Evolutionary conservation across 1,284 basidiomycete genomes (phyloP).

Genomic region (Phylloboletellus chloephorus): DNA sequence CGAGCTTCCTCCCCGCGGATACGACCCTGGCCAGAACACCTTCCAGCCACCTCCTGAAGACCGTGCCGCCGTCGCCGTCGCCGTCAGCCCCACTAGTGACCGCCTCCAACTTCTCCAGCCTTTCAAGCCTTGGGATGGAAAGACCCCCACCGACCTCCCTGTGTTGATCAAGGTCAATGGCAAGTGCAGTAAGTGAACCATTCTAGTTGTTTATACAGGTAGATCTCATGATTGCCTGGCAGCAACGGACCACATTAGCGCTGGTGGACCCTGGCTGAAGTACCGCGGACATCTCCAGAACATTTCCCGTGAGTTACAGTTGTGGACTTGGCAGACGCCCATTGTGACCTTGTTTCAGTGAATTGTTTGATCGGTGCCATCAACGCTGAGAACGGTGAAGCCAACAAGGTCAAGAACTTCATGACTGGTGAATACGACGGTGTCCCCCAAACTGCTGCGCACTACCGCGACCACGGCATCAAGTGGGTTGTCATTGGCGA

Average conservation of each 20-base stretch:
- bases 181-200: conserved; percentile 80
- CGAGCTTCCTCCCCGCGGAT: conserved; percentile 92
- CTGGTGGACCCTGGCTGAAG: conserved; percentile 98
- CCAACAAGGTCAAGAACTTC: conserved; percentile 94
- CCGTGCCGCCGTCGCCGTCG: conserved; percentile 79
- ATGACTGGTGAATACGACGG: conserved; percentile 81
- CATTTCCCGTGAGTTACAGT: conserved; percentile 74
- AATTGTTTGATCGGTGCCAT: conserved; percentile 98
- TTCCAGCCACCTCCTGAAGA: conserved; percentile 94
- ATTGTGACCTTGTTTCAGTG: conserved; percentile 42
- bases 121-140: conserved; percentile 91
- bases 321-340: neutral
- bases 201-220: neutral
- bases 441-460: conserved; percentile 80
- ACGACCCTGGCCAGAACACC: conserved; percentile 95
- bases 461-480: conserved; percentile 86
- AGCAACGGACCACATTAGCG: conserved; percentile 86
- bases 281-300: conserved; percentile 99
- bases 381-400: conserved; percentile 92
- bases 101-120: conserved; percentile 93
- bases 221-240: conserved; percentile 1
- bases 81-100: conserved; percentile 84
- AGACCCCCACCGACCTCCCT: conserved; percentile 86
- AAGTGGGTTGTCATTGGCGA: conserved; percentile 96
- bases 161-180: conserved; percentile 97